Conservation (phyloP, 768 basidiomycete species). For the Lactifluus rugatus region DNA sequence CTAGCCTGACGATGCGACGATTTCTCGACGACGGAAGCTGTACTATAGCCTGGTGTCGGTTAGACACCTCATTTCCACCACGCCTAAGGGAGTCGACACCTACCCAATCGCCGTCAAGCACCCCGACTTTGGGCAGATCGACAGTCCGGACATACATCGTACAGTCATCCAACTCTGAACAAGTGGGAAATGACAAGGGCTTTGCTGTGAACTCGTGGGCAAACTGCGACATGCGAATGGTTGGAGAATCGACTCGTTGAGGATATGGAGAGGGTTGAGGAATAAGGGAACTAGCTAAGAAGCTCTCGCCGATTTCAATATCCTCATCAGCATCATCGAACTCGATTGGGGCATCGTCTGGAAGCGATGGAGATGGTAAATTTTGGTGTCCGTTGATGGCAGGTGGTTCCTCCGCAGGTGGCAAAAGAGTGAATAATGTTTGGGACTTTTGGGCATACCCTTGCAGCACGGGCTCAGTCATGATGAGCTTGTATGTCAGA, state of each 20-base stretch:
- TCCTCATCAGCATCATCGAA: slow-evolving; percentile 14
- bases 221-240: slow-evolving; percentile 14
- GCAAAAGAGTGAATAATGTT: slow-evolving; percentile 16
- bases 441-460: slow-evolving; percentile 16
- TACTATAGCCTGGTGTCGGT: slow-evolving; percentile 40
- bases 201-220: slow-evolving; percentile 23
- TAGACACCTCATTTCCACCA: not conserved
- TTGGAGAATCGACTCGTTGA: not conserved
- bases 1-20: slow-evolving; percentile 48
- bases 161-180: slow-evolving; percentile 36
- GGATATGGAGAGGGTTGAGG: slow-evolving; percentile 15
- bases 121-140: slow-evolving; percentile 57
- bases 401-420: not conserved
- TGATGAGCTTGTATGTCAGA: slow-evolving; percentile 14
- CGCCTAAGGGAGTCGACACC: slow-evolving; percentile 16
- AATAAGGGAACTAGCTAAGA: slow-evolving; percentile 32
- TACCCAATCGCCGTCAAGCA: slow-evolving; percentile 76
- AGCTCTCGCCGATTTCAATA: slow-evolving; percentile 65
- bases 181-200: slow-evolving; percentile 29
- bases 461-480: slow-evolving; percentile 17
- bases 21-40: slow-evolving; percentile 18
- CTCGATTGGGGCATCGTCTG: slow-evolving; percentile 12
- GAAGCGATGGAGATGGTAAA: not conserved
- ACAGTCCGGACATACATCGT: slow-evolving; percentile 52
- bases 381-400: slow-evolving; percentile 17